Conservation (phyloP, 352 stramenopile species). For the Peronospora tabacina region DNA sequence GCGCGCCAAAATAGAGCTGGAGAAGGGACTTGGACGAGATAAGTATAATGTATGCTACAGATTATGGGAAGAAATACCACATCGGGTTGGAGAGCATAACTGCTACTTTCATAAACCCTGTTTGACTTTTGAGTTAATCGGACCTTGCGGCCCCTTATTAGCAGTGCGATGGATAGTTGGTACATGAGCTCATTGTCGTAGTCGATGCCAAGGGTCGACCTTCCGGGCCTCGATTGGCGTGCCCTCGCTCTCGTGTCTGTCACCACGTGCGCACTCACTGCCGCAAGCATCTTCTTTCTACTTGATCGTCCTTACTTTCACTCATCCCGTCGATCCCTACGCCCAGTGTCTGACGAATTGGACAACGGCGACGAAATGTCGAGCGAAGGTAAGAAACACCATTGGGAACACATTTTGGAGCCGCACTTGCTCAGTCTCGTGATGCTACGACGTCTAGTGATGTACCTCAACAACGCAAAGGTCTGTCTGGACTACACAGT, state of each 20-base stretch:
- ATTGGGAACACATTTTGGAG: not conserved
- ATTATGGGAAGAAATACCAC: too few relatives aligned
- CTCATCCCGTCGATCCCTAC: constrained; percentile 11
- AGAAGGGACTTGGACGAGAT: too few relatives aligned
- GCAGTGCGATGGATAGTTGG: too few relatives aligned
- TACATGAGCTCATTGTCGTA: not conserved
- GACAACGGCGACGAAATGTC: constrained; percentile 12
- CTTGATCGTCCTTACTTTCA: constrained; percentile 22
- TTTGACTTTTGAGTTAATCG: too few relatives aligned
- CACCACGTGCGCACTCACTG: constrained; percentile 55
- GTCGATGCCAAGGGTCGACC: constrained; percentile 11
- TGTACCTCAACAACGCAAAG: constrained; percentile 77
- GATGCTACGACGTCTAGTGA: constrained; percentile 26
- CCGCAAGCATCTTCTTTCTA: constrained; percentile 40
- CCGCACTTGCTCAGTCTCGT: not conserved
- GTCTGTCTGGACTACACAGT: constrained; percentile 66
- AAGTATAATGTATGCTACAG: too few relatives aligned
- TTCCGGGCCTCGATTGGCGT: constrained; percentile 39
- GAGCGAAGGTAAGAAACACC: constrained; percentile 8
- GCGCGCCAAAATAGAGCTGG: too few relatives aligned
- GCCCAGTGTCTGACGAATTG: constrained; percentile 7
- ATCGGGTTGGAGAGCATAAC: too few relatives aligned
- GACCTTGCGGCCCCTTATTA: too few relatives aligned
- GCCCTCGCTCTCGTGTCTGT: constrained; percentile 44
- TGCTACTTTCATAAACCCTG: too few relatives aligned